Percentiles rank a stretch among this genome's conserved stretches.
Evolutionary conservation across 495 filamentous ascomycete species (phyloP).

Genomic region (Schizothecium vesticola): DNA sequence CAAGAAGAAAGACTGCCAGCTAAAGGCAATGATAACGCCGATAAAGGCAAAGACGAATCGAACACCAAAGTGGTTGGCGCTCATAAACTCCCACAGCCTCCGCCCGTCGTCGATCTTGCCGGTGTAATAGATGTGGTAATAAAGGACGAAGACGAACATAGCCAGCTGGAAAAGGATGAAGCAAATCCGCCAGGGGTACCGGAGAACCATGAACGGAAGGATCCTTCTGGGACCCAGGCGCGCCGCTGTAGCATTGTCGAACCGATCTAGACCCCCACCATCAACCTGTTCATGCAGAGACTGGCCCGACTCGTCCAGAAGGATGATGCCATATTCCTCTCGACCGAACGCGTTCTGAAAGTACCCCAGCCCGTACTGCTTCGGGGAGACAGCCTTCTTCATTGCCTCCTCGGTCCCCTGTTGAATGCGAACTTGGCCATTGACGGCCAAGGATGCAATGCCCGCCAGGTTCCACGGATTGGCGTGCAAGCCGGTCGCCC

Average conservation of each 20-base stretch:
- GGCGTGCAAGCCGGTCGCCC: conserved; percentile 26
- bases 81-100: conserved; percentile 26
- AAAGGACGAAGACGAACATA: conserved; percentile 27
- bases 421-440: conserved; percentile 14
- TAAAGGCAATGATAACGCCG: conserved; percentile 30
- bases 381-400: conserved; percentile 13
- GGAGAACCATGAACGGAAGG: conserved; percentile 27
- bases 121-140: conserved; percentile 31
- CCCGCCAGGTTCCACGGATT: conserved; percentile 35
- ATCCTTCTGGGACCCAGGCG: background rate
- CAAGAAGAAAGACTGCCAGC: conserved; percentile 32
- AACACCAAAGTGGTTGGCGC: conserved; percentile 31
- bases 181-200: conserved; percentile 24
- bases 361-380: conserved; percentile 24
- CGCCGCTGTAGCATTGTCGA: conserved; percentile 3
- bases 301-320: conserved; percentile 26
- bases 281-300: conserved; percentile 10
- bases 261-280: conserved; percentile 1
- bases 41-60: conserved; percentile 31
- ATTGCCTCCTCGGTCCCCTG: conserved; percentile 19
- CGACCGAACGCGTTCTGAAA: conserved; percentile 18
- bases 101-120: conserved; percentile 21
- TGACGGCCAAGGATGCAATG: conserved; percentile 25
- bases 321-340: conserved; percentile 30
- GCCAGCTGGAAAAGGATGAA: conserved; percentile 25